Conservation (phyloP, 2,329 filamentous ascomycete genomes). For the Sporothrix brunneoviolacea region DNA sequence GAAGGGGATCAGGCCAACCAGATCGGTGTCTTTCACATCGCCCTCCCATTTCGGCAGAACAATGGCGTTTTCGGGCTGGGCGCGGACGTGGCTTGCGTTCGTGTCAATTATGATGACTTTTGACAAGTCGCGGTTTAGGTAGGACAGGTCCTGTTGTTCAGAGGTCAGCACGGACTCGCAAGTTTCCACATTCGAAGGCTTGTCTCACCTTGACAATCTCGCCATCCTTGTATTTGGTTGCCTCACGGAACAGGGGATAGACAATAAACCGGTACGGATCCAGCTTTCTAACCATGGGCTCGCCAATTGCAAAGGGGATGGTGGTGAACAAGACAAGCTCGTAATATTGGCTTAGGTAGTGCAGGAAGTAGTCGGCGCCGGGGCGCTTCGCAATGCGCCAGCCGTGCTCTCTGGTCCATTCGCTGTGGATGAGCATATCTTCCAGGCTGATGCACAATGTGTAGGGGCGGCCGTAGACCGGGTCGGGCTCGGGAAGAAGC, state of each 20-base stretch:
- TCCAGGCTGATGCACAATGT: conserved; percentile 90
- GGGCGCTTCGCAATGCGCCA: conserved; percentile 94
- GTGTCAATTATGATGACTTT: conserved; percentile 96
- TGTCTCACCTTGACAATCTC: conserved; percentile 98
- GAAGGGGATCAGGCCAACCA: conserved; percentile 89
- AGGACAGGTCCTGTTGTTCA: conserved; percentile 80
- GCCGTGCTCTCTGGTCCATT: conserved; percentile 89
- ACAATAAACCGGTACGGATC: conserved; percentile 93
- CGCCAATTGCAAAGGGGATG: conserved; percentile 74
- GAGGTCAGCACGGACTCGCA: background rate
- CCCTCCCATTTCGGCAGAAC: conserved; percentile 87
- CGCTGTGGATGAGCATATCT: conserved; percentile 88
- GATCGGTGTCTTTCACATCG: conserved; percentile 71
- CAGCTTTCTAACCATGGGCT: conserved; percentile 84
- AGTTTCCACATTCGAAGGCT: too few relatives aligned
- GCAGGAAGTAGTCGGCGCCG: conserved; percentile 93
- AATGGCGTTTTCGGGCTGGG: conserved; percentile 95
- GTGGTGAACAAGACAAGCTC: conserved; percentile 94
- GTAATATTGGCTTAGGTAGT: conserved; percentile 96
- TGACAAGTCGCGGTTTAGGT: conserved; percentile 89
- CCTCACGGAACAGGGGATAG: conserved; percentile 91
- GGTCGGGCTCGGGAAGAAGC: conserved; percentile 76
- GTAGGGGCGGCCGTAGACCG: conserved; percentile 76
- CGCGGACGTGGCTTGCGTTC: conserved; percentile 69
- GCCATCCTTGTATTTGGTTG: conserved; percentile 93